Evolutionary conservation across 1,284 basidiomycete species (phyloP), one percentile per base, ranked within the genome.

Genomic region (Ustilago cynodontis): DNA sequence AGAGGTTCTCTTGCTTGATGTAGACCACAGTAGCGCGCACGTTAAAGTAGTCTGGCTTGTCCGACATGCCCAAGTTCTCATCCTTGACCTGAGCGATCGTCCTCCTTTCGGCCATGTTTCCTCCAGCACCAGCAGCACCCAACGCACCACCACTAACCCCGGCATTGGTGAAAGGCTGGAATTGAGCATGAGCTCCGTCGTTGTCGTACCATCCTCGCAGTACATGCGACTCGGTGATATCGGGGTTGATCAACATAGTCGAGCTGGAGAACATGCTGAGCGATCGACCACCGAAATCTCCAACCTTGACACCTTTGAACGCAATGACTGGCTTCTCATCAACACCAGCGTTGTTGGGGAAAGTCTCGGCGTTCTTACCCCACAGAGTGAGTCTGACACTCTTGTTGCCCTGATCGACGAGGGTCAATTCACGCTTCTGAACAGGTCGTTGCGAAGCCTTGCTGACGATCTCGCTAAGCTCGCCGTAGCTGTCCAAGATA

Each of bases 341-440:
- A 28, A 77, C 73, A 56, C 76, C 82, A 7, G 77, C 67, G 18
- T 79, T 78, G 54, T 75, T 75, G 35, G 78, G 74, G 71, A 92
- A 99, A 52, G 90, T 90, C 85, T 98, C 95, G 1, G 96, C 97
- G 85, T 93, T 92, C 86, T 93, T 95, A 31, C 96, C 97, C 96
- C 97, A 99, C 7, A 99, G 88, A 2, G 97, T 99, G 76, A 98
- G 86, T 31, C 93, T 90, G 39, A 96, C 92, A 35, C 91, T 91
- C 85, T 89, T 94, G 33, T 90, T 90, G 10, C 93, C 92, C 72
- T 90, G 90, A 86, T 99, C 97, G 16, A 95, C 94, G 18, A 99
- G 88, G 1, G 90, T 92, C 53, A 86, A 62, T 60, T 85, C 84
- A 22, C 84, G 69, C 78, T 86, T 86, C 67, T 80, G 71, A 11